Evolutionary conservation across 2,329 filamentous ascomycete genomes (phyloP), one percentile per base, ranked within the genome.

Genomic region (Helminthosporium solani): DNA sequence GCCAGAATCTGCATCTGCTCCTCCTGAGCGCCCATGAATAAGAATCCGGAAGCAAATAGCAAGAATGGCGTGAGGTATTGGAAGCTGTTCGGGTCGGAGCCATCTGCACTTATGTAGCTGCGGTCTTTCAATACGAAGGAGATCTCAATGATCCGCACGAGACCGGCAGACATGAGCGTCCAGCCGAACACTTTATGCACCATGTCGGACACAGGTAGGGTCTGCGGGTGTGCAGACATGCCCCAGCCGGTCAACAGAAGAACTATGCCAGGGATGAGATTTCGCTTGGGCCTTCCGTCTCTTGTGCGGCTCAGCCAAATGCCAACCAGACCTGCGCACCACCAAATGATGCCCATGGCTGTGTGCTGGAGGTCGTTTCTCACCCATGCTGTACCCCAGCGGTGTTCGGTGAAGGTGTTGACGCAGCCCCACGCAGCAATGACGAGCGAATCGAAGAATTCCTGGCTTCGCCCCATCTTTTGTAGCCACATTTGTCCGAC

Each of bases 261-360:
- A 47, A 99, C 90, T 53, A 97, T 87, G 11, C 84, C 91, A 0
- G 94, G 94, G 44, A 99, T 84, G 50, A 99, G 83, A 73, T 99
- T 99, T 57, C 94, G 83, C 77, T 92, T 90, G 7, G 94, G 91
- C 33, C 83, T 79, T 41, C 94, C 92, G 53, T 92, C 84, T 46
- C 89, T 83, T 66, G 86, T 89, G 52, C 83, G 82, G 68, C 90
- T 95, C 31, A 99, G 78, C 94, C 92, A 99, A 42, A 99, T 80
- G 33, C 94, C 94, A 9, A 92, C 81, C 23, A 99, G 75, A 19
- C 94, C 94, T 7, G 94, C 92, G 60, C 85, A 88, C 92, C 92
- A 99, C 94, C 94, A 99, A 41, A 99, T 84, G 52, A 99, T 83
- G n/a, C 94, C 94, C 92, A 99, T 97, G n/a, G 88, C 89, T 0